phyloP scores from a whole-genome alignment of 164 flowering plant species.

The Litsea cubeba region DNA sequence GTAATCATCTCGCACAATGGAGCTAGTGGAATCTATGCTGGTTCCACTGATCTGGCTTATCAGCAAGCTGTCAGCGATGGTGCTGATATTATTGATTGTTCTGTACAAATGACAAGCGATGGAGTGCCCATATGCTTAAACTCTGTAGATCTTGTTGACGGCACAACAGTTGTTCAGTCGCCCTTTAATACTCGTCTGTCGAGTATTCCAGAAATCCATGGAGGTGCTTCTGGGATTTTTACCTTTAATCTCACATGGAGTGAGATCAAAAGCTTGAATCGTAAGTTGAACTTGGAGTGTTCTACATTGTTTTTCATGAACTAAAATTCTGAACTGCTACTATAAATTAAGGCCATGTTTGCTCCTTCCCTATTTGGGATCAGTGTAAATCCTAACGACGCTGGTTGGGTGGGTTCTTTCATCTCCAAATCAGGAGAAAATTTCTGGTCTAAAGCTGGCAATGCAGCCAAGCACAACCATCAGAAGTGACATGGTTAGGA shows the following conservation, averaged over 20 bases:
- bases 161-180: conserved; percentile 46
- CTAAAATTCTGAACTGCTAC: neutral
- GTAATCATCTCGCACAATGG: conserved; percentile 69
- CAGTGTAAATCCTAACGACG: neutral
- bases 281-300: conserved; percentile 36
- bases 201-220: conserved; percentile 38
- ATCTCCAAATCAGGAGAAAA: neutral
- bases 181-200: conserved; percentile 23
- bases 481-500: neutral
- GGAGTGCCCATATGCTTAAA: conserved; percentile 67
- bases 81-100: conserved; percentile 76
- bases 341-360: neutral
- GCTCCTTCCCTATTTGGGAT: neutral
- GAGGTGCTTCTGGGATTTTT: conserved; percentile 40
- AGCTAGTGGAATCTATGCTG: conserved; percentile 86
- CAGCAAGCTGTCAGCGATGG: conserved; percentile 73
- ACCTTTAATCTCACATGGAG: conserved; percentile 68
- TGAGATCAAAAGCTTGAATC: conserved; percentile 55
- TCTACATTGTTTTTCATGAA: neutral
- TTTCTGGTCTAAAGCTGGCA: neutral
- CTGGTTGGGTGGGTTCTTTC: neutral
- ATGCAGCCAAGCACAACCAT: neutral
- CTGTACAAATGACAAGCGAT: conserved; percentile 80
- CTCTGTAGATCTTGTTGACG: conserved; percentile 62
- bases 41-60: conserved; percentile 80